These are phyloP conservation scores for Mycena rosella DNA, from an alignment of 768 basidiomycete genomes.

Conservation along the genomic window DNA sequence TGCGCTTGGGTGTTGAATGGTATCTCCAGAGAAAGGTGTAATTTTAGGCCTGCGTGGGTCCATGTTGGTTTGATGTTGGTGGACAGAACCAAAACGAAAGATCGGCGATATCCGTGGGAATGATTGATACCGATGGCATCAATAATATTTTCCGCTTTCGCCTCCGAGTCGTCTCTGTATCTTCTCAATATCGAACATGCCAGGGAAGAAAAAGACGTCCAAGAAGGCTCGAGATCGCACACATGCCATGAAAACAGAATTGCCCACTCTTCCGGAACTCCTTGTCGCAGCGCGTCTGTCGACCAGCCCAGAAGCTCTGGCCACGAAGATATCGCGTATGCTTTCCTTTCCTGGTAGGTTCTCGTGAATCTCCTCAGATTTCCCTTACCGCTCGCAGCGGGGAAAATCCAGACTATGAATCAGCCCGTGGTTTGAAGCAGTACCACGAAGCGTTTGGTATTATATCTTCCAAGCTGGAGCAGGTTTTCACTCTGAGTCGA, in stretches of 20 bases:
- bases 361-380: neutral
- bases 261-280: neutral
- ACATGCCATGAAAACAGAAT: neutral
- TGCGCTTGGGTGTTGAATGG: too few relatives aligned
- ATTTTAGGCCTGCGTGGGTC: too few relatives aligned
- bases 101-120: too few relatives aligned
- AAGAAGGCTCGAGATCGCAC: neutral
- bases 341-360: neutral
- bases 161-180: too few relatives aligned
- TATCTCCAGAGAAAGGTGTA: too few relatives aligned
- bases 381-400: neutral
- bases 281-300: neutral
- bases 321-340: neutral
- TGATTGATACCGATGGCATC: too few relatives aligned
- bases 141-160: too few relatives aligned
- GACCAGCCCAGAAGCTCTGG: neutral
- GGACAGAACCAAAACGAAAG: too few relatives aligned
- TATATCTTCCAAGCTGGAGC: constrained; percentile 2
- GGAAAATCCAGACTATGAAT: neutral
- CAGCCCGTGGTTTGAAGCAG: constrained; percentile 5
- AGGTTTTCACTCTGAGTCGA: neutral
- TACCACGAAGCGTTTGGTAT: constrained; percentile 7
- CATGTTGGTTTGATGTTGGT: too few relatives aligned
- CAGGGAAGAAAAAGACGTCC: neutral
- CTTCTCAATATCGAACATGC: too few relatives aligned